Conservation (phyloP, 371 early-diverging fungal genomes). For the Mortierella sp. region DNA sequence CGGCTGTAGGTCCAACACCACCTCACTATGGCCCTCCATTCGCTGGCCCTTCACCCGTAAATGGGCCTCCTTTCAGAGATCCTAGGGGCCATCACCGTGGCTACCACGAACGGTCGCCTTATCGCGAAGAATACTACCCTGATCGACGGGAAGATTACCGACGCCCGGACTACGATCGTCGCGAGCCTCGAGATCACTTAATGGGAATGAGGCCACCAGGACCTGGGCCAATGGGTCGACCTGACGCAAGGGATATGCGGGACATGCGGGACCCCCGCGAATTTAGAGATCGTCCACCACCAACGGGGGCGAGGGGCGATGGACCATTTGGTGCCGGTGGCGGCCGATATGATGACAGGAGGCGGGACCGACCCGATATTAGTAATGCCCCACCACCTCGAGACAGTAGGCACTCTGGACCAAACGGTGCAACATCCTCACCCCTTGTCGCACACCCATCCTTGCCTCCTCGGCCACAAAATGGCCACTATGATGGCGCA, state of each 20-base stretch:
- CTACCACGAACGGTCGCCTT: constrained; percentile 58
- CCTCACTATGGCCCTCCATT: constrained; percentile 38
- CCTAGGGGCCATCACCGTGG: constrained; percentile 53
- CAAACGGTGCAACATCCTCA: constrained; percentile 26
- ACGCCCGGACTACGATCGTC: constrained; percentile 59
- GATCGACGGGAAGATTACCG: constrained; percentile 56
- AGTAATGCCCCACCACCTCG: constrained; percentile 46
- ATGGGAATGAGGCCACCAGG: constrained; percentile 31
- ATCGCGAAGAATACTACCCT: constrained; percentile 59
- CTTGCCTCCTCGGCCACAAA: constrained; percentile 50
- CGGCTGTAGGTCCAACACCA: constrained; percentile 8
- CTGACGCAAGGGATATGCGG: constrained; percentile 42
- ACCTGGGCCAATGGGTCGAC: constrained; percentile 31
- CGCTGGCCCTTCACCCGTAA: constrained; percentile 35
- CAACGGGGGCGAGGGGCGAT: constrained; percentile 17
- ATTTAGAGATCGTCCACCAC: constrained; percentile 49
- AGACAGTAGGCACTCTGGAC: constrained; percentile 47
- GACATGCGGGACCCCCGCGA: constrained; percentile 48
- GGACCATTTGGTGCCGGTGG: constrained; percentile 30
- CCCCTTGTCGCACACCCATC: constrained; percentile 50
- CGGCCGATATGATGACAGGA: constrained; percentile 56
- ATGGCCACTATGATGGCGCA: constrained; percentile 31
- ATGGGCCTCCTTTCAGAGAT: constrained; percentile 45
- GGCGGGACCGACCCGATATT: constrained; percentile 48
- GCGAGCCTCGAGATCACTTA: constrained; percentile 53